These are phyloP conservation scores for Eucalyptus sideroxylon DNA, from an alignment of 345 rosid genomes.

Conservation along the genomic window DNA sequence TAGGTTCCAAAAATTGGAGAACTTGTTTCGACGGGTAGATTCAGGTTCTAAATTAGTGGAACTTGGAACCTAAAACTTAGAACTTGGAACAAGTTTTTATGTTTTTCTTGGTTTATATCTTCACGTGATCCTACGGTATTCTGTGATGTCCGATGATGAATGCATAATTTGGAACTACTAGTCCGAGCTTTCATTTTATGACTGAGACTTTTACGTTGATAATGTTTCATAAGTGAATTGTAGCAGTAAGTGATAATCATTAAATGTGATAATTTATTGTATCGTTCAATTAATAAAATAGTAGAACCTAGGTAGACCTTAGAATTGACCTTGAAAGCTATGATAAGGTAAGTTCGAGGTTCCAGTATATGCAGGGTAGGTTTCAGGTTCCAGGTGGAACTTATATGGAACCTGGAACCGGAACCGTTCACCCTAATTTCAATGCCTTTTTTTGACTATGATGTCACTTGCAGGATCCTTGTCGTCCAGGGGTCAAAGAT, in stretches of 20 bases:
- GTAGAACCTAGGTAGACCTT: accelerated
- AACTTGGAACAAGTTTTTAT: no score
- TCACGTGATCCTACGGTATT: accelerated
- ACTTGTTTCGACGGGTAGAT: no score
- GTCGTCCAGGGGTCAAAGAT: slow-evolving; percentile 78
- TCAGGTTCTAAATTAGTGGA: no score
- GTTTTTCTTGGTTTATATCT: no score
- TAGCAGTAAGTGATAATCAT: accelerated
- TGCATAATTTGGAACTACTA: no score
- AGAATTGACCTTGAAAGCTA: accelerated
- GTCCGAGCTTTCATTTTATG: no score
- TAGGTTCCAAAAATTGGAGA: no score
- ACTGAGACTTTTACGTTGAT: accelerated
- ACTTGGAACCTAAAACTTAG: no score
- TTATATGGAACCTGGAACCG: accelerated
- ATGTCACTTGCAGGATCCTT: slow-evolving; percentile 71
- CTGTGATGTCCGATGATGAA: accelerated
- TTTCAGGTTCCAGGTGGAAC: accelerated
- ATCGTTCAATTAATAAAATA: no score
- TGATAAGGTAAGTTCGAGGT: accelerated
- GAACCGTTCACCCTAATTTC: no score
- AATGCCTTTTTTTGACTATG: background rate
- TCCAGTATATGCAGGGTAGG: accelerated
- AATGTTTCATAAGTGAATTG: no score
- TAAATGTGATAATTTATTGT: no score